phyloP scores from a whole-genome alignment of 441 rosid genomes.

The Cnidoscolus chayamansa region DNA sequence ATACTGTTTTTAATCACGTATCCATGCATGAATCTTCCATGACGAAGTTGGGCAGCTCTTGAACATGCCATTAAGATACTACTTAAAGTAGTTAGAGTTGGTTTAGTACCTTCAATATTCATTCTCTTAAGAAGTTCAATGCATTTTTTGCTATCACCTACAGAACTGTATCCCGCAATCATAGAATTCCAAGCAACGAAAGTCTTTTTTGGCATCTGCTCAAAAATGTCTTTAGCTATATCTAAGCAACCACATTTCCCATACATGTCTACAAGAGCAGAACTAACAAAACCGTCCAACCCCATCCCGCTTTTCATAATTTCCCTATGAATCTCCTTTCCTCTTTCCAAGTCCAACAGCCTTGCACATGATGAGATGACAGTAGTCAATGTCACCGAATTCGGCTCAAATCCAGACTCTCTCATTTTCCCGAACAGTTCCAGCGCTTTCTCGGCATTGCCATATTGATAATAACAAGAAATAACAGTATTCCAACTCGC shows the following conservation, averaged over 20 bases:
- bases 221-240: constrained; percentile 52
- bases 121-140: constrained; percentile 52
- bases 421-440: constrained; percentile 52
- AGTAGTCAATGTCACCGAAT: constrained; percentile 49
- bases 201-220: constrained; percentile 38
- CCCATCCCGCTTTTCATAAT: constrained; percentile 31
- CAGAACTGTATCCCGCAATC: constrained; percentile 44
- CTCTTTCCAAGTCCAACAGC: constrained; percentile 59
- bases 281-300: constrained; percentile 47
- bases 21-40: constrained; percentile 55
- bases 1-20: constrained; percentile 41
- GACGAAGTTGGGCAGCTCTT: constrained; percentile 45
- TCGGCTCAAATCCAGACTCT: constrained; percentile 51
- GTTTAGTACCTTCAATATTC: constrained; percentile 45
- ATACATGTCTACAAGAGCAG: constrained; percentile 74
- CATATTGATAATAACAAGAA: constrained; percentile 60
- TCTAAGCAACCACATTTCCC: constrained; percentile 57
- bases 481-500: constrained; percentile 66
- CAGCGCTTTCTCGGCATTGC: constrained; percentile 52
- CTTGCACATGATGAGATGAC: constrained; percentile 57
- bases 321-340: constrained; percentile 52
- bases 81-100: constrained; percentile 54
- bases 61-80: constrained; percentile 54
- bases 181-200: constrained; percentile 62
- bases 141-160: constrained; percentile 51